Evolutionary conservation across 2,329 filamentous ascomycete genomes (phyloP), one percentile per base, ranked within the genome.

Genomic region (Aspergillus sp.): DNA sequence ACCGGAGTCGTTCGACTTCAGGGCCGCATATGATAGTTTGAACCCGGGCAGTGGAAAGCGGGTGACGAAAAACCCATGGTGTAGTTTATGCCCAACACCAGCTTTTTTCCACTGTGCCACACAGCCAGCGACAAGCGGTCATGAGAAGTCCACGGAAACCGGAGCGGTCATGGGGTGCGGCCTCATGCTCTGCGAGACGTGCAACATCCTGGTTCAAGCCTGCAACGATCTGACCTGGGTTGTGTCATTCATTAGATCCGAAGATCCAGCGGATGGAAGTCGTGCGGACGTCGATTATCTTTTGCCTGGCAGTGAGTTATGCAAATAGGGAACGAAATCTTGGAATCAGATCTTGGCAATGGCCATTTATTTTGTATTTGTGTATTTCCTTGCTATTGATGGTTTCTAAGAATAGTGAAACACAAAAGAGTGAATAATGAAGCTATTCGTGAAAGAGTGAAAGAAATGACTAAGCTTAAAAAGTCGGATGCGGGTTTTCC

Each of bases 81-180:
- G 79, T 60, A 67, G 68, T 4, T 48, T 81, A 1, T 81, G 79
- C 51, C 70, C 71, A 3, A 65, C 65, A 11, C 70, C 75, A 1
- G 78, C 77, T 0, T 68, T 68, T 3, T 74, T 72, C 39, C 63
- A 64, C 19, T 81, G 78, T 52, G 46, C 58, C 5, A 56, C 56
- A 0, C 22, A 11, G 34, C 34, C 15, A n/a, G 40, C 40, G 27
- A 48, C 5, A 63, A 68, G 7, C 13, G n/a, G 19, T 22, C 0
- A 22, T 60, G 1, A 53, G 59, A 40, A 54, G 55, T 52, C 61
- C 7, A 45, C 61, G 52, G 4, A 60, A n/a, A 11, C 50, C 19
- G 61, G 52, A 3, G 22, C 48, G 68, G 72, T 0, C 74, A 72
- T 46, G 70, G 71, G 1, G 56, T 75, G 27, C 27, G 27, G 27